These are phyloP conservation scores for Nicotiana tomentosiformis DNA, from an alignment of 257 asterid genomes.

Conservation along the genomic window DNA sequence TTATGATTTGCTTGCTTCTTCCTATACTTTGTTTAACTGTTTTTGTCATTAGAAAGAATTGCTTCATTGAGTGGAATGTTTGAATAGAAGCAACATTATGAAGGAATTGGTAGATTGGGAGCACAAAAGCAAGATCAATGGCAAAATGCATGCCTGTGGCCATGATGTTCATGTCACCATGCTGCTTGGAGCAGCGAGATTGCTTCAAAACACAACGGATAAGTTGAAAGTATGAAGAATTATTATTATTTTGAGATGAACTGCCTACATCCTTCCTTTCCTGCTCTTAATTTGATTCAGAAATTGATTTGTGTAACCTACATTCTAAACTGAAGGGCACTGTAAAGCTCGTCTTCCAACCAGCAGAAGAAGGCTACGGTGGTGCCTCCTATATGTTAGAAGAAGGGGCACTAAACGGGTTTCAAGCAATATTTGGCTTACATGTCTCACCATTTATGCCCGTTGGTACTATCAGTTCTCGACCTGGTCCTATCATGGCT, in stretches of 20 bases:
- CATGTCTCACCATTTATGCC: conserved; percentile 51
- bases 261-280: background rate
- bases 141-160: conserved; percentile 94
- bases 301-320: conserved; percentile 5
- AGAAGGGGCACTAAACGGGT: conserved; percentile 64
- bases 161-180: conserved; percentile 85
- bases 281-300: background rate
- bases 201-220: conserved; percentile 47
- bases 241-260: background rate
- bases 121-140: conserved; percentile 72
- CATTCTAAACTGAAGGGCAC: conserved; percentile 46
- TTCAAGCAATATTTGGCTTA: conserved; percentile 55
- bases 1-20: background rate
- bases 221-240: conserved; percentile 48
- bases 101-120: conserved; percentile 93
- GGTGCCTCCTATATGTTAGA: conserved; percentile 65
- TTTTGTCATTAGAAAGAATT: background rate
- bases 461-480: conserved; percentile 47
- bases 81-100: background rate
- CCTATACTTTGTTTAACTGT: background rate
- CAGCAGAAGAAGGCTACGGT: conserved; percentile 77
- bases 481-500: conserved; percentile 70
- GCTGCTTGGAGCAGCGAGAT: conserved; percentile 91
- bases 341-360: conserved; percentile 87
- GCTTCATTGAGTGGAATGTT: background rate